Base-by-base conservation (phyloP, 116 monocot species). In the Cymodocea nodosa region DNA sequence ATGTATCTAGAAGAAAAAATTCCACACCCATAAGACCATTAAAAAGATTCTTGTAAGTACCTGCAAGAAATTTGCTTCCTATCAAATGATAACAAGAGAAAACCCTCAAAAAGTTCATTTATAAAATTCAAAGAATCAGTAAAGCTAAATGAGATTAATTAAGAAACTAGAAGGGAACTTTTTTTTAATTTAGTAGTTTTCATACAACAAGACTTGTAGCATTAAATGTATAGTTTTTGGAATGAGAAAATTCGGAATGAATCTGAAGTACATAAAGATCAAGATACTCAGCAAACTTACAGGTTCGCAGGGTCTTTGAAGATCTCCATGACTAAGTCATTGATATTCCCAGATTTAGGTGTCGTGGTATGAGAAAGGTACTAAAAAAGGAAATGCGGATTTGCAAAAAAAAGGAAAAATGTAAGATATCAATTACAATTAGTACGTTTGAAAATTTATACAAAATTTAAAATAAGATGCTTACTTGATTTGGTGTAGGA, bases 301-400 rank as follows among this genome's bases (percentile, higher is more conserved):
- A 78, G 76, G 18, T 72, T 78, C 66, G 76, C 62, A 63, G 85
- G 85, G 23, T 85, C 74, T 52, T 83, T 76, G 74, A 89, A 76
- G 72, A 79, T 60, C 76, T 67, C 71, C 50, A 82, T 60, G 30
- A 85, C 83, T 52, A 76, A 55, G 36, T 57, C 64, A 58, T 73
- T 63, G 25, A 79, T 56, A 30, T 82, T 80, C 70, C 35, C 64
- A 16, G 52, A 67, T 63, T 67, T 71, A 64, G 68, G 72, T 50
- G 57, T 57, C 44, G 51, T 40, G 15, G 72, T 65, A 62, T 70
- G 50, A 48, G 61, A 62, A 16, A 65, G 23, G 67, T 64, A 50
- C 85, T 85, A 58, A 20, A 52, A 74, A 24, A 9, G 59, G 61
- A 52, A 11, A 5, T 23, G 22, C 4, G 17, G 12, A 59, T n/a